Conservation (phyloP, 2,329 filamentous ascomycete genomes). For the Diatrype stigma region DNA sequence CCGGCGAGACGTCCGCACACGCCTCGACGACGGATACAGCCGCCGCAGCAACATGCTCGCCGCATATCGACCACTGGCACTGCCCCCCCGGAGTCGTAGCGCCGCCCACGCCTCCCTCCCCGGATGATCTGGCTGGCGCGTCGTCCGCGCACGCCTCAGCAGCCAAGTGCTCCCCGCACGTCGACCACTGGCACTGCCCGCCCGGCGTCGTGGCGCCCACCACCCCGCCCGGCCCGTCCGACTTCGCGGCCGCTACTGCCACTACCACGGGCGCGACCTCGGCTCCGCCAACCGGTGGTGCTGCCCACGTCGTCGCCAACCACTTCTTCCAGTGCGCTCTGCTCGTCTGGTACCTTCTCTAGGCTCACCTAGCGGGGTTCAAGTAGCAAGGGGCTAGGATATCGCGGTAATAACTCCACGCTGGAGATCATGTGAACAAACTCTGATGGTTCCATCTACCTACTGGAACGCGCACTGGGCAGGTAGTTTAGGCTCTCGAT, state of each 20-base stretch:
- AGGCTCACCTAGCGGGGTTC: background rate
- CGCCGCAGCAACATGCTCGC: background rate
- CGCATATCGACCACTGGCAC: constrained; percentile 3
- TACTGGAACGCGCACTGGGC: too few relatives aligned
- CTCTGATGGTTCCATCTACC: too few relatives aligned
- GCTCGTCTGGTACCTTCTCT: background rate
- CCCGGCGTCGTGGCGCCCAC: constrained; percentile 5
- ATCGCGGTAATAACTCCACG: too few relatives aligned
- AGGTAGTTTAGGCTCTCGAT: too few relatives aligned
- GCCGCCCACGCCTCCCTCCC: constrained; percentile 2
- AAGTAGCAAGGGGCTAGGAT: too few relatives aligned
- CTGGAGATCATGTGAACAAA: too few relatives aligned
- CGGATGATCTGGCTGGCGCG: background rate
- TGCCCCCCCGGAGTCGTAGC: constrained; percentile 4
- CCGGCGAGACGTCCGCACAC: too few relatives aligned
- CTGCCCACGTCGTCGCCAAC: background rate
- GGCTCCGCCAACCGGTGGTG: background rate
- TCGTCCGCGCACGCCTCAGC: background rate
- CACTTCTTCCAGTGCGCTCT: background rate
- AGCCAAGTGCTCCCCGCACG: background rate
- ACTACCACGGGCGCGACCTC: background rate
- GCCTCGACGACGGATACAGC: too few relatives aligned
- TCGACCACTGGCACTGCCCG: constrained; percentile 4
- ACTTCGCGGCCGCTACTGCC: background rate
- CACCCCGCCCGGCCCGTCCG: background rate